Evolutionary conservation across 805 yeast genomes (phyloP).

Genomic region (Starmerella floris): DNA sequence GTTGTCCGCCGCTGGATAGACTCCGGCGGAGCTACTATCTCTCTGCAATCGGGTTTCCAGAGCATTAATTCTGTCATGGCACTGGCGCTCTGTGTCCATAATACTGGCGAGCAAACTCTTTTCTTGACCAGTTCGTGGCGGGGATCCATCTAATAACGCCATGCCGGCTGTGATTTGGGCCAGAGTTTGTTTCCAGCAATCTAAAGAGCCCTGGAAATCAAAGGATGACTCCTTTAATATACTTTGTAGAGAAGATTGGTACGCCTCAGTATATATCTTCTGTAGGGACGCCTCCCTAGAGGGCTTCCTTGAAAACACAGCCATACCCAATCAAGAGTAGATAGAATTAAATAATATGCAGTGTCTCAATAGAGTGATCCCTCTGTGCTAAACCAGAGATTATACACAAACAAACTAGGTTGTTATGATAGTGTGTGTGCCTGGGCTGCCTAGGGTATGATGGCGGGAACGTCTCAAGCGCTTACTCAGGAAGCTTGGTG

Average conservation of each 20-base stretch:
- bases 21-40: slow-evolving; percentile 7
- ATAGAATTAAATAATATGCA: not conserved
- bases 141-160: slow-evolving; percentile 24
- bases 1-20: slow-evolving; percentile 3
- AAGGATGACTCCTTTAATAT: slow-evolving; percentile 30
- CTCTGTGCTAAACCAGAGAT: not conserved
- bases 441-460: not conserved
- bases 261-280: slow-evolving; percentile 31
- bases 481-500: not conserved
- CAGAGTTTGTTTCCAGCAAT: slow-evolving; percentile 29
- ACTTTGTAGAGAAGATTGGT: slow-evolving; percentile 30
- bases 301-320: slow-evolving; percentile 17
- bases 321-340: slow-evolving; percentile 8
- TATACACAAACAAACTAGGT: not conserved
- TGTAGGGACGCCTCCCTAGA: slow-evolving; percentile 25
- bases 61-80: slow-evolving; percentile 27
- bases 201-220: slow-evolving; percentile 26
- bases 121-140: slow-evolving; percentile 27
- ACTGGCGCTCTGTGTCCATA: slow-evolving; percentile 31
- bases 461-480: not conserved
- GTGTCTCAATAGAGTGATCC: not conserved
- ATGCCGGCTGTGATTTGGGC: slow-evolving; percentile 25
- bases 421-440: not conserved
- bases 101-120: slow-evolving; percentile 28
- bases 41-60: slow-evolving; percentile 12